Evolutionary conservation across 164 flowering plant species (phyloP), one percentile per base, ranked within the genome.

Genomic region (Sextonia rubra): DNA sequence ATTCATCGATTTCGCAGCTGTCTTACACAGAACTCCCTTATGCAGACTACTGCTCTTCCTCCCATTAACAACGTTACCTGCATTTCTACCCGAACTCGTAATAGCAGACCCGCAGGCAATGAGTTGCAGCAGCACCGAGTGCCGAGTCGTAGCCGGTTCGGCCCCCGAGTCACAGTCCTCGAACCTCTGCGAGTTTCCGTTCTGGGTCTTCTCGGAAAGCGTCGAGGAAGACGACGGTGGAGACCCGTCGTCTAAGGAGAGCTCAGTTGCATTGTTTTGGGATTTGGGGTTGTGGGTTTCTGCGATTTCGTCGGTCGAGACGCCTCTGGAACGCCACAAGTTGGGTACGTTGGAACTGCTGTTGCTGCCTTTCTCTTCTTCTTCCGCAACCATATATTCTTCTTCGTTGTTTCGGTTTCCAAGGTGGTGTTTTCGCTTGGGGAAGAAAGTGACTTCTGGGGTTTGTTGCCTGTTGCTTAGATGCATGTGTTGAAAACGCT

Each of bases 121-220:
- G 58, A 93, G 83, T 60, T 87, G 92, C 20, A 91, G 80, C 65
- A 91, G 81, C 47, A 86, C 86, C 47, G 95, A 85, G 82, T 82
- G 79, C 22, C 95, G 82, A 62, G 77, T 75, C 66, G 80, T 7
- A 77, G 23, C 37, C 20, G 79, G 62, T 30, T 70, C 74, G 60
- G 49, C 15, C 65, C 76, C 7, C 77, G 75, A 11, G 24, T n/a
- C 55, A 77, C 85, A 27, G 71, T 83, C 82, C 23, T 80, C 84
- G 58, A 82, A 78, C 12, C 78, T 71, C 47, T 80, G 81, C 47
- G 87, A 77, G 29, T 26, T 29, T 73, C 69, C 23, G 64, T 56
- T 70, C 37, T 69, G 71, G 49, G 77, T 30, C 55, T 80, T 78
- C 66, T 82, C 82, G 14, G 87, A 80, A 64, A 73, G 37, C 0